Conservation (phyloP, 2,329 filamentous ascomycete species). For the Ophiocordyceps unilateralis region DNA sequence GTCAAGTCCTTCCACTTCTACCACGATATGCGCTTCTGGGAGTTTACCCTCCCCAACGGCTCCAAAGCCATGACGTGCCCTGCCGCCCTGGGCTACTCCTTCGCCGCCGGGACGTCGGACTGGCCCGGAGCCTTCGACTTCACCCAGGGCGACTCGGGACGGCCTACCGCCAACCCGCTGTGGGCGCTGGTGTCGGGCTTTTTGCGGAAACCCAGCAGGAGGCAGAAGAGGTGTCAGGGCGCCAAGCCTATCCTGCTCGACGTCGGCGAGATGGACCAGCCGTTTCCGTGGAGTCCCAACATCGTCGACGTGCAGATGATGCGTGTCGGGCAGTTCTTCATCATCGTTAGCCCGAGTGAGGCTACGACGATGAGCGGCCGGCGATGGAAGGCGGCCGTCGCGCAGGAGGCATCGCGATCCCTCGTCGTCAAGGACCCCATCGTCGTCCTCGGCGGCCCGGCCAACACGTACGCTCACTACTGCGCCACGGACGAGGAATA, state of each 20-base stretch:
- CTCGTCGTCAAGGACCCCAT: constrained; percentile 33
- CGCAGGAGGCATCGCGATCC: constrained; percentile 27
- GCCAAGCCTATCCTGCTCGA: constrained; percentile 79
- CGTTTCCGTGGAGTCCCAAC: constrained; percentile 81
- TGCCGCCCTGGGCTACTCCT: constrained; percentile 78
- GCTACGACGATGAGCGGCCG: constrained; percentile 85
- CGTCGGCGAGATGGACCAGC: constrained; percentile 57
- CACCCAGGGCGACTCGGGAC: constrained; percentile 61
- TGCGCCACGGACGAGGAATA: constrained; percentile 69
- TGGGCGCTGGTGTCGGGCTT: constrained; percentile 63
- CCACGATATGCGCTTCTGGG: constrained; percentile 61
- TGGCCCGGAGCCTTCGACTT: constrained; percentile 88
- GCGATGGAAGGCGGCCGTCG: constrained; percentile 62
- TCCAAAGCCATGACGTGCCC: constrained; percentile 59
- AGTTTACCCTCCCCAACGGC: constrained; percentile 58
- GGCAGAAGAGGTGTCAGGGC: constrained; percentile 59
- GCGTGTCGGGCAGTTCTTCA: constrained; percentile 67
- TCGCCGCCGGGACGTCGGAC: constrained; percentile 83
- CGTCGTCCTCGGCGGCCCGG: constrained; percentile 73
- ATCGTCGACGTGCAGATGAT: constrained; percentile 78
- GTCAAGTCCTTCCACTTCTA: constrained; percentile 79
- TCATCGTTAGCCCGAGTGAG: constrained; percentile 74
- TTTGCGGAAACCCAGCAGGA: constrained; percentile 50
- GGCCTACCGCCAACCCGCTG: constrained; percentile 51
- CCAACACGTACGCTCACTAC: constrained; percentile 81